Base-by-base conservation (phyloP, 495 filamentous ascomycete species). In the Aspergillus nanangensis region DNA sequence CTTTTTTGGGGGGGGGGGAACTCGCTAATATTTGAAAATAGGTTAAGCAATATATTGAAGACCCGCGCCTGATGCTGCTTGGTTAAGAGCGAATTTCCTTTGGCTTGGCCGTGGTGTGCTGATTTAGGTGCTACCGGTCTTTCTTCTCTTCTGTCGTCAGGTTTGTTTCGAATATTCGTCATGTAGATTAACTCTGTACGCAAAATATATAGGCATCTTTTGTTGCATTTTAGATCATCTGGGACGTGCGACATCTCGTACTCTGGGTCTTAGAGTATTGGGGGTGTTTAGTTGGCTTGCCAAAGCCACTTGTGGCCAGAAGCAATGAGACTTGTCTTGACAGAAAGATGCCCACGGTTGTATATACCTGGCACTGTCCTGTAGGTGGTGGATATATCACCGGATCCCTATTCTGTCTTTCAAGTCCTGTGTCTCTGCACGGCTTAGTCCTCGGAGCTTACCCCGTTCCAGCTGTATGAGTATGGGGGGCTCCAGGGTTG, bases 11-110 rank as follows among this genome's bases (percentile, higher is more conserved):
- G 18, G 13, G 11, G 15, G 17, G 5, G 19, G 2, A 22, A 20
- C 13, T 4, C n/a, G 21, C n/a, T n/a, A n/a, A n/a, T n/a, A n/a
- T n/a, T n/a, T n/a, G n/a, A n/a, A n/a, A 37, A 5, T 34, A 79
- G 75, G 65, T 96, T 59, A 95, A 96, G 78, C 87, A 97, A 62
- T 97, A 91, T 66, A 97, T 98, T 57, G 93, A 98, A 71, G 94
- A 98, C 61, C 93, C 93, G 8, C 74, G 89, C 29, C 84, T 84
- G 55, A 96, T 98, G 93, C 76, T 98, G 9, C 67, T 96, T 23
- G 77, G 71, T 27, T 79, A 67, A 62, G 50, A 45, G 37, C 37
- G 5, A 5, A 11, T 11, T 7, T 29, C 7, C 11, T 11, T 7
- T 29, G 25, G 7, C 7, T 5, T 29, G 25, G 25, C 11, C 25